Percentiles rank a stretch among this genome's conserved stretches.
These are phyloP conservation scores for Paracoccidioides brasiliensis DNA, from an alignment of 2,329 filamentous ascomycete genomes.

Conservation along the genomic window DNA sequence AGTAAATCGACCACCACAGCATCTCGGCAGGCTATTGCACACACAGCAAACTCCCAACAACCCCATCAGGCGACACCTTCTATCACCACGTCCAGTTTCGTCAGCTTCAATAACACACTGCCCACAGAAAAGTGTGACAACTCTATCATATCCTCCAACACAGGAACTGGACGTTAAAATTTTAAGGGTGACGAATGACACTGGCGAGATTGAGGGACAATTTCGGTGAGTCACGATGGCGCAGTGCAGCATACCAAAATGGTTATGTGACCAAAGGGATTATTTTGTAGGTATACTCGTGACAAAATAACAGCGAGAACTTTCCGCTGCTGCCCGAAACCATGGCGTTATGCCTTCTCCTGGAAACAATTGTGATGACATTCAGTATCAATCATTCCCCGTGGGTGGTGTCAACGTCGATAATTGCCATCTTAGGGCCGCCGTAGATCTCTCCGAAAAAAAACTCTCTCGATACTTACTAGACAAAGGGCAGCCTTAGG, in stretches of 20 bases:
- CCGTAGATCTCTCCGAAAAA: too few relatives aligned
- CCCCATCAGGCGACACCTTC: background rate
- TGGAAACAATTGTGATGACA: background rate
- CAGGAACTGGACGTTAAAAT: background rate
- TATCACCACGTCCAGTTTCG: background rate
- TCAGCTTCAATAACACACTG: background rate
- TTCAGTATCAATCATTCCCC: background rate
- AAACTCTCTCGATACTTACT: too few relatives aligned
- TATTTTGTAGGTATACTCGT: background rate
- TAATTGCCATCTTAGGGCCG: background rate
- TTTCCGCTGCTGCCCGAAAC: background rate
- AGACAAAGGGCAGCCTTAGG: background rate
- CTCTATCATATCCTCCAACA: background rate
- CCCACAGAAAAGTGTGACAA: too few relatives aligned
- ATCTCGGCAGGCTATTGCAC: background rate
- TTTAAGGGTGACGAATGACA: background rate
- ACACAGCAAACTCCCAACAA: background rate
- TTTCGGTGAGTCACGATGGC: background rate
- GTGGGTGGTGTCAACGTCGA: background rate
- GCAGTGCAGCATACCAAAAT: background rate
- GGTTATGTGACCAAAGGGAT: background rate
- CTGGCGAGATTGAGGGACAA: background rate
- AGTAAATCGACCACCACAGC: background rate
- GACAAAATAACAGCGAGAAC: background rate
- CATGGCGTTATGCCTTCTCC: background rate